These are phyloP conservation scores for Aspergillus persii DNA, from an alignment of 2,329 filamentous ascomycete species.

Conservation along the genomic window DNA sequence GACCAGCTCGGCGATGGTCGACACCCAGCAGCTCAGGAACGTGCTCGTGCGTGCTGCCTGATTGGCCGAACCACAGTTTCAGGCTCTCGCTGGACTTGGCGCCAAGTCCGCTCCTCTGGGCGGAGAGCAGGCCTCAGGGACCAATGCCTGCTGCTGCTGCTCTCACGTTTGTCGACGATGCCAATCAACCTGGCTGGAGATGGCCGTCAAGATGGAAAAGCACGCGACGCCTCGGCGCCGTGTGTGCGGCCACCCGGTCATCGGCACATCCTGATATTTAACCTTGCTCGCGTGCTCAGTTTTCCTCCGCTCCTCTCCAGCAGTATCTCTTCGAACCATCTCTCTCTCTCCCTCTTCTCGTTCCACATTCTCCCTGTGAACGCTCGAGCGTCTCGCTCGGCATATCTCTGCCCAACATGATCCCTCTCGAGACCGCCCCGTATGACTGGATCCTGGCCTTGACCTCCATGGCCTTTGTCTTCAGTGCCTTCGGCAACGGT, in stretches of 20 bases:
- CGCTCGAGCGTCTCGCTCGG: background rate
- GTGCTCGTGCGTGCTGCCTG: background rate
- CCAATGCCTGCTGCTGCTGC: slow-evolving; percentile 4
- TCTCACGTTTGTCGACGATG: slow-evolving; percentile 10
- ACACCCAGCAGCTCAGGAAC: slow-evolving; percentile 14
- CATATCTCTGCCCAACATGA: slow-evolving; percentile 17
- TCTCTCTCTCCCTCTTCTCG: background rate
- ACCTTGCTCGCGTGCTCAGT: background rate
- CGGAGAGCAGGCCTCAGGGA: background rate
- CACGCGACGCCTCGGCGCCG: slow-evolving; percentile 1
- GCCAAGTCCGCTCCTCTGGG: slow-evolving; percentile 17
- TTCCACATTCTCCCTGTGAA: background rate
- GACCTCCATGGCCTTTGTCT: slow-evolving; percentile 28
- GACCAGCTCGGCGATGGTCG: background rate
- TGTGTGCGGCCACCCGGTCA: background rate
- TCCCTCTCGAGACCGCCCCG: slow-evolving; percentile 22
- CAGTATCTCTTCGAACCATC: background rate
- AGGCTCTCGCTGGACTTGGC: background rate
- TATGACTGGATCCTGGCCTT: slow-evolving; percentile 32
- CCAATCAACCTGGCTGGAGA: background rate
- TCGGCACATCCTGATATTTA: background rate
- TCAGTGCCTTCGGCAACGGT: slow-evolving; percentile 29
- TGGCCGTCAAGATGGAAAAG: background rate
- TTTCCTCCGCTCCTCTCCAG: background rate
- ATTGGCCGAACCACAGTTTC: slow-evolving; percentile 2